Percentiles rank a stretch among this genome's conserved stretches.
Conservation (phyloP, 2,329 filamentous ascomycete species). For the Elsinoe perseae region DNA sequence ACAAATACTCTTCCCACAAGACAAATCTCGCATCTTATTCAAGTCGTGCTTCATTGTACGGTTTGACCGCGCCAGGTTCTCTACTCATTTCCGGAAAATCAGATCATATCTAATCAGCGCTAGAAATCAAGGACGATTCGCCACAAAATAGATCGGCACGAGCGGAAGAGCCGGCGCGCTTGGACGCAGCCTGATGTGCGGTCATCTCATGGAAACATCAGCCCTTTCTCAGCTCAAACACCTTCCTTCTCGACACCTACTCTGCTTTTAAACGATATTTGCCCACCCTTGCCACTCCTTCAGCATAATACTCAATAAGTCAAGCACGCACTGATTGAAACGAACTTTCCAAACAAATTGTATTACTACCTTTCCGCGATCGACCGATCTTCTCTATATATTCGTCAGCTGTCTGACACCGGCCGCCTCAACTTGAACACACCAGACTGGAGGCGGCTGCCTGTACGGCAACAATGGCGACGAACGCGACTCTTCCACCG, state of each 20-base stretch:
- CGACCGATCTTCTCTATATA: background rate
- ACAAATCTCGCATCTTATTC: too few species aligned
- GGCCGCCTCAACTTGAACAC: conserved; percentile 3
- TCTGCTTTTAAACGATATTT: background rate
- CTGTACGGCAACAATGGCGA: conserved; percentile 21
- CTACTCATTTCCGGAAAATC: background rate
- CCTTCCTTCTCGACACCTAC: conserved; percentile 9
- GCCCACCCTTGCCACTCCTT: conserved; percentile 15
- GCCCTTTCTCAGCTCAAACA: background rate
- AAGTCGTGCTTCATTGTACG: too few species aligned
- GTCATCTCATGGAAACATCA: conserved; percentile 11
- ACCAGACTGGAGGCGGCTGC: background rate
- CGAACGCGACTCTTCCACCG: conserved; percentile 59
- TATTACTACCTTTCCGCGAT: conserved; percentile 2
- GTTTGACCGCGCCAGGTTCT: too few species aligned
- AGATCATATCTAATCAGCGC: conserved; percentile 14
- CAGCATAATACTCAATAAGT: background rate
- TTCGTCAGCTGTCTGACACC: conserved; percentile 1
- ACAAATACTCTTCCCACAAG: too few species aligned
- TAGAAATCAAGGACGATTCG: background rate
- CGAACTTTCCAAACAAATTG: background rate
- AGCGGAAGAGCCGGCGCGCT: background rate
- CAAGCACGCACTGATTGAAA: background rate
- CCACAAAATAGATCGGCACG: conserved; percentile 8
- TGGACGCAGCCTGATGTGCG: background rate